Evolutionary conservation across 1,284 basidiomycete genomes (phyloP).

Genomic region (Porogramme epimiltina): DNA sequence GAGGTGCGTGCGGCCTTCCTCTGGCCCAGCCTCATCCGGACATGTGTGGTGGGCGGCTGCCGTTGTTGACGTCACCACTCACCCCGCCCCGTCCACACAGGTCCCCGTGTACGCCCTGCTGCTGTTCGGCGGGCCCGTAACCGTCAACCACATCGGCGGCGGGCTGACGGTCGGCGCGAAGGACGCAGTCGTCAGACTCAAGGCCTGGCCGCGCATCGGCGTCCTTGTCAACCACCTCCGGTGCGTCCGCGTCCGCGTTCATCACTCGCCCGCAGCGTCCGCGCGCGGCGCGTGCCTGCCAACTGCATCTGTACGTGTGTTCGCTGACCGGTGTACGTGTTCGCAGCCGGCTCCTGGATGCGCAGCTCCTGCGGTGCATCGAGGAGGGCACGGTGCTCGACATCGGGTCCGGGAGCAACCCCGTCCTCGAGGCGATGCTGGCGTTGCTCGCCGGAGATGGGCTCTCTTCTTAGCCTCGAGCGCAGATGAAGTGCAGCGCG

Average conservation of each 20-base stretch:
- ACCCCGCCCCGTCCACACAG: slow-evolving; percentile 40
- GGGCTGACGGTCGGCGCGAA: slow-evolving; percentile 69
- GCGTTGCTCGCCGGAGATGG: slow-evolving; percentile 69
- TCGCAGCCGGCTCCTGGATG: slow-evolving; percentile 66
- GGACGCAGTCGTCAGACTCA: slow-evolving; percentile 61
- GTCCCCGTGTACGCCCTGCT: slow-evolving; percentile 85
- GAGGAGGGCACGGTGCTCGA: slow-evolving; percentile 54
- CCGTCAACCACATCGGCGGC: slow-evolving; percentile 78
- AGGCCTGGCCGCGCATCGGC: slow-evolving; percentile 87
- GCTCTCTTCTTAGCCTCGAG: slow-evolving; percentile 20
- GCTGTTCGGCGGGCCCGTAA: slow-evolving; percentile 81
- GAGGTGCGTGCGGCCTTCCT: slow-evolving; percentile 55
- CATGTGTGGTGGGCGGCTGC: not conserved
- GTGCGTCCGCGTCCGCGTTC: slow-evolving; percentile 37
- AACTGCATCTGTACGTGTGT: too few species aligned
- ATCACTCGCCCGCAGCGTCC: not conserved
- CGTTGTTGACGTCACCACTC: not conserved
- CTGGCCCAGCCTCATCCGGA: not conserved
- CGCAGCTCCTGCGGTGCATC: slow-evolving; percentile 62
- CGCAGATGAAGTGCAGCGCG: too few species aligned
- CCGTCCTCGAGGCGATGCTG: slow-evolving; percentile 71
- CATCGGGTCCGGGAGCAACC: slow-evolving; percentile 43
- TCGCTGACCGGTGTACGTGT: not conserved
- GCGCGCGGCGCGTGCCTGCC: not conserved
- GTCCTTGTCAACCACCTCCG: slow-evolving; percentile 90